Evolutionary conservation across 208 protist genomes (phyloP).

Genomic region (Leishmania martiniquensis): DNA sequence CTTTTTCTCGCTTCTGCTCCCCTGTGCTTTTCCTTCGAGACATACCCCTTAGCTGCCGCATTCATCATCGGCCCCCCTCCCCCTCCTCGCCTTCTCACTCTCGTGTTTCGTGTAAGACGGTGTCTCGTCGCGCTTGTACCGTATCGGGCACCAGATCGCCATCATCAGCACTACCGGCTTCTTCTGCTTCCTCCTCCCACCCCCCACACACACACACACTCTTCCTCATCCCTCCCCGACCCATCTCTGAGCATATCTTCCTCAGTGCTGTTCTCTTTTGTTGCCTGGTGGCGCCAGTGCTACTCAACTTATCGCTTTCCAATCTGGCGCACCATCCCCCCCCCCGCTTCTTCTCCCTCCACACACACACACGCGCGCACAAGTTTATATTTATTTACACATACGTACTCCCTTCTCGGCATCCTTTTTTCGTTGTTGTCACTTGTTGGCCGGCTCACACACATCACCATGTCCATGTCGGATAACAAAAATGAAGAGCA

Average conservation of each 20-base stretch:
- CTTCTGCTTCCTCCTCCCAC: not conserved
- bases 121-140: not conserved
- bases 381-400: not conserved
- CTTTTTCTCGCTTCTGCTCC: not conserved
- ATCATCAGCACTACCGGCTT: not conserved
- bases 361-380: not conserved
- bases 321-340: not conserved
- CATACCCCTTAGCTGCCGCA: not conserved
- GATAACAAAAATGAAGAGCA: slow-evolving; percentile 9
- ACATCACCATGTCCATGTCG: not conserved
- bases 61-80: not conserved
- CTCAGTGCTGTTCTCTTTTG: too few relatives aligned
- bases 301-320: not conserved
- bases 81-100: not conserved
- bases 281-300: too few relatives aligned
- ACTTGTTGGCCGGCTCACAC: not conserved
- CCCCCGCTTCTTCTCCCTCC: not conserved
- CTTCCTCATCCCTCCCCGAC: too few relatives aligned
- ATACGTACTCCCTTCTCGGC: not conserved
- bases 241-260: too few relatives aligned
- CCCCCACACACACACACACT: too few relatives aligned
- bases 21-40: not conserved
- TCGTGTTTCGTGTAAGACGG: too few relatives aligned
- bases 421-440: not conserved
- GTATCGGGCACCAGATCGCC: not conserved